Evolutionary conservation across 257 asterid genomes (phyloP).

Genomic region (Primulina huaijiensis): DNA sequence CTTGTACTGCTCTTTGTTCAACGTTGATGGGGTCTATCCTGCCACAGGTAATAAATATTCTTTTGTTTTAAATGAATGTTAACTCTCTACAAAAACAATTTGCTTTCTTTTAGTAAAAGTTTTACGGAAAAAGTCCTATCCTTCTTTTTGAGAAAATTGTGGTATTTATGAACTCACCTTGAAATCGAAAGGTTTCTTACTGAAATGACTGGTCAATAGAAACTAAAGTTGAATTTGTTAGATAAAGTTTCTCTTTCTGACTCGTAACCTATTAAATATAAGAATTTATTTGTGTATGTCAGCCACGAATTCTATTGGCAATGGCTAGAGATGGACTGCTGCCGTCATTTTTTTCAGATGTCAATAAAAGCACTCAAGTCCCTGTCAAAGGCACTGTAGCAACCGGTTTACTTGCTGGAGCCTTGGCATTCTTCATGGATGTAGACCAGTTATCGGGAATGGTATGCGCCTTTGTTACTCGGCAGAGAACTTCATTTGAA

Average conservation of each 20-base stretch:
- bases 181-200: neutral
- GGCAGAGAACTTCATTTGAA: neutral
- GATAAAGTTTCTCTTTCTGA: constrained; percentile 5
- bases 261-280: neutral
- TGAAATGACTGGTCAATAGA: neutral
- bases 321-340: constrained; percentile 98
- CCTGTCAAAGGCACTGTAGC: constrained; percentile 79
- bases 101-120: neutral
- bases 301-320: constrained; percentile 98
- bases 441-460: constrained; percentile 97
- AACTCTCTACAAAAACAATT: neutral
- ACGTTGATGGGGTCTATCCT: constrained; percentile 91
- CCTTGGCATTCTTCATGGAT: constrained; percentile 87
- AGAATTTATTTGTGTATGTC: constrained; percentile 24
- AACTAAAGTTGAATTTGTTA: neutral
- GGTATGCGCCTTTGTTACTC: constrained; percentile 45
- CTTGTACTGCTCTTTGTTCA: constrained; percentile 93
- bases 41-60: constrained; percentile 67
- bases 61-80: neutral
- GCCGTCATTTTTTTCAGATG: constrained; percentile 87
- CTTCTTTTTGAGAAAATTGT: neutral
- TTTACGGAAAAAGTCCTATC: neutral
- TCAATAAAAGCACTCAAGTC: constrained; percentile 66
- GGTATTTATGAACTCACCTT: constrained; percentile 3
- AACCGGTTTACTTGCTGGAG: constrained; percentile 73